Evolutionary conservation across 257 asterid species (phyloP).

Genomic region (Paulownia fortunei): DNA sequence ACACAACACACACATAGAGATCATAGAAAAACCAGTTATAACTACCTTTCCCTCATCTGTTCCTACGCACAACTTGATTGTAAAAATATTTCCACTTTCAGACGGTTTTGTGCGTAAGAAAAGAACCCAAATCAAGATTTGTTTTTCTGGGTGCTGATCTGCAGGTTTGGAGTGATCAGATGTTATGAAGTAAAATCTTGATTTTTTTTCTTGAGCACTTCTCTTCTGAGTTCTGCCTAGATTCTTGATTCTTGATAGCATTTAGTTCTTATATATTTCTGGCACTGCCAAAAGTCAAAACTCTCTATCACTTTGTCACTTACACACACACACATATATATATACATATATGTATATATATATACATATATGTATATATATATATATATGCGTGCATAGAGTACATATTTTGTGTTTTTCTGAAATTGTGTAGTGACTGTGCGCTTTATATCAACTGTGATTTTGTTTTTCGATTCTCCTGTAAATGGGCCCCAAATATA

Average conservation of each 20-base stretch:
- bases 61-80: not conserved
- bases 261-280: not conserved
- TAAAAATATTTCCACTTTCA: constrained; percentile 11
- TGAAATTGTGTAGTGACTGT: not conserved
- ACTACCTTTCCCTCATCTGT: constrained; percentile 6
- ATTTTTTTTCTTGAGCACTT: not conserved
- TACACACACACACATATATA: no score
- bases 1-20: not conserved
- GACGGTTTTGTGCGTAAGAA: not conserved
- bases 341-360: no score
- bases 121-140: constrained; percentile 28
- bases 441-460: not conserved
- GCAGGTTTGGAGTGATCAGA: constrained; percentile 30
- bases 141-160: constrained; percentile 23
- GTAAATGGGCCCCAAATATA: not conserved
- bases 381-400: not conserved
- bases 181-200: not conserved
- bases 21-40: constrained; percentile 20
- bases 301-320: constrained; percentile 9
- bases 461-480: constrained; percentile 14
- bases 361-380: not conserved
- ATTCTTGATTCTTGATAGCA: constrained; percentile 15
- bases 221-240: not conserved
- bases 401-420: not conserved
- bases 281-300: constrained; percentile 19